Evolutionary conservation across 164 flowering plant species (phyloP), one percentile per base, ranked within the genome.

Genomic region (Kalanchoe fedtschenkoi): DNA sequence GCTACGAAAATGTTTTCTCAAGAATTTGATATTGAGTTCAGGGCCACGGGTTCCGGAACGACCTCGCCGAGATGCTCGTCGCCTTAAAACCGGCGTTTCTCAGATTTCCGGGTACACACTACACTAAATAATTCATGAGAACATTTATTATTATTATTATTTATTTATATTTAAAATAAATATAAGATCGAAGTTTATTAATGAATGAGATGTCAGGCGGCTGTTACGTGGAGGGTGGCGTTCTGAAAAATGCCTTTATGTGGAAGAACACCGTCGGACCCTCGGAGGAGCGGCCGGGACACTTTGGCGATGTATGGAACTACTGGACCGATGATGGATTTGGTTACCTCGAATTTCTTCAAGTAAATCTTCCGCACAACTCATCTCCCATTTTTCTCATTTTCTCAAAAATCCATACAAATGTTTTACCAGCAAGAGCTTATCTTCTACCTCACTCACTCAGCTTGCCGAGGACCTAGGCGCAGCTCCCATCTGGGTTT

Each of bases 311-410:
- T 70, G 90, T 86, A 62, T 92, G 96, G 98, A 75, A 35, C 66
- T 92, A 92, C 59, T 92, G 98, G 98, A 89, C 96, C 39, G 96
- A 92, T 74, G 98, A 92, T 75, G 98, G 96, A 22, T 77, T 92
- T 39, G 98, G 98, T 34, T 80, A 84, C 62, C 79, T 78, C 34
- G 98, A 92, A 76, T 84, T 80, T 76, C 89, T 92, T 66, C 96
- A 84, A 72, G 98, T 89, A 76, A 5, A 22, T 3, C 21, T 58
- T 15, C 46, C 1, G n/a, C 55, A 24, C n/a, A 22, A 47, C 9
- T 47, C 13, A 14, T 9, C 22, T 47, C 1, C 28, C 3, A 7
- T 47, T 0, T 47, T 22, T 13, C 30, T 47, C 15, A 47, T 47
- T 9, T 5, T 19, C 24, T 47, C 24, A 9, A 21, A 47, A 22